phyloP scores from a whole-genome alignment of 2,329 filamentous ascomycete species.

The Nothomitra cinnamomea region DNA sequence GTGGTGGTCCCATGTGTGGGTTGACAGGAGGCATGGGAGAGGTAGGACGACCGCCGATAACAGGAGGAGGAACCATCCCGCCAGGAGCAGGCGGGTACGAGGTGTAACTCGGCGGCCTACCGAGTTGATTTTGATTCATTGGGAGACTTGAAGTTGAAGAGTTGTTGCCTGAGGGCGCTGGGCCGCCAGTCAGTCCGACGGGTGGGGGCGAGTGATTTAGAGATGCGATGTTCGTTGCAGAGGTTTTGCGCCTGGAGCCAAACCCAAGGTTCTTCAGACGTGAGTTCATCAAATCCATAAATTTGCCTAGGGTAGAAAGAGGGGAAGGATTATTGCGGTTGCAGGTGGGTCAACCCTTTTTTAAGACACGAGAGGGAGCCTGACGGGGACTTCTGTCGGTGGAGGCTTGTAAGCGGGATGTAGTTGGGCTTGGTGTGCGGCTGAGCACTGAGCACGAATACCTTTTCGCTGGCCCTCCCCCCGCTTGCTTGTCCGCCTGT shows the following conservation, averaged over 20 bases:
- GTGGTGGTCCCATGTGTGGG: slow-evolving; percentile 21
- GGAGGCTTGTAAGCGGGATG: slow-evolving; percentile 5
- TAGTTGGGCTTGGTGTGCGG: neutral
- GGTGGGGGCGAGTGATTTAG: slow-evolving; percentile 17
- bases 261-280: slow-evolving; percentile 32
- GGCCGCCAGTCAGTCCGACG: slow-evolving; percentile 19
- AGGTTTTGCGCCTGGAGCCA: slow-evolving; percentile 29
- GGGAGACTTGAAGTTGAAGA: slow-evolving; percentile 32
- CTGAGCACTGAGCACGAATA: slow-evolving; percentile 3
- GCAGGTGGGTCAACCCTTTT: slow-evolving; percentile 5
- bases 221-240: slow-evolving; percentile 26
- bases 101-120: slow-evolving; percentile 47
- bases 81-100: slow-evolving; percentile 18
- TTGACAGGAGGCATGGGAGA: slow-evolving; percentile 31
- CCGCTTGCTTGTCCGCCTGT: neutral
- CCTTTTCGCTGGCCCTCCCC: neutral
- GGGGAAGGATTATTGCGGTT: neutral
- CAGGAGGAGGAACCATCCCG: slow-evolving; percentile 11
- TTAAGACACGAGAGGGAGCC: slow-evolving; percentile 3
- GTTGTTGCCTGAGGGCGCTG: slow-evolving; percentile 23
- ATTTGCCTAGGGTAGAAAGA: neutral
- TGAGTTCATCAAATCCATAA: slow-evolving; percentile 33
- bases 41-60: slow-evolving; percentile 31
- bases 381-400: neutral
- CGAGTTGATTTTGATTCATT: slow-evolving; percentile 38